Base-by-base conservation (phyloP, 2,329 filamentous ascomycete species). In the Xylaria polymorpha region DNA sequence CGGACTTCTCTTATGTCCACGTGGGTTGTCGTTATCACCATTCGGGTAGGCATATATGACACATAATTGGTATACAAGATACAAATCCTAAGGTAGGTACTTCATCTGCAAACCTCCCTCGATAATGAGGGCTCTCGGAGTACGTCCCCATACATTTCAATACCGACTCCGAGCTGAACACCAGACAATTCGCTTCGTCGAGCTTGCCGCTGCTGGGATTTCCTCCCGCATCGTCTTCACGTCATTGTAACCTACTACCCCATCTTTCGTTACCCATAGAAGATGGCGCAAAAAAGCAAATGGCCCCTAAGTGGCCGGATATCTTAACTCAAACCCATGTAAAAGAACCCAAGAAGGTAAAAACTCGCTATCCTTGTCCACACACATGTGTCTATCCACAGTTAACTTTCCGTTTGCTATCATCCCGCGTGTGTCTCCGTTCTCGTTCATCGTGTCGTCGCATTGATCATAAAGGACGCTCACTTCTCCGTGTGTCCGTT, bases 401-500 rank as follows among this genome's bases (percentile, higher is more conserved):
- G 25, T 25, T 39, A 22, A 51, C 6, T 12, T 15, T 18, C 41
- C 48, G 12, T 20, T 53, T 51, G 37, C 22, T 35, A 48, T 39
- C 51, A 61, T 59, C 18, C 18, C 6, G 46, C 14, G 20, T 15
- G 12, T 56, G 46, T 51, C 22, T 10, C 18, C 41, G 39, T 44
- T 62, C 48, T 57, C 60, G 20, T 29, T 64, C 50, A 39, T 62
- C 56, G n/a, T 64, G 44, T 29, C 63, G 20, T 57, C 48, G 35
- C 25, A 50, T 56, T 46, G 46, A 48, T 68, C 65, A 48, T 63
- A 25, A 60, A 68, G 39, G 48, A 22, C 56, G 68, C 73, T 80
- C 66, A 77, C 74, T 84, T 84, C 79, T 89, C 86, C 63, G 81
- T 80, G 72, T 95, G 92, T 6, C 93, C 94, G 77, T 97, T 93